Percentiles rank a stretch among this genome's conserved stretches.
These are phyloP conservation scores for Monosporascus sp. DNA, from an alignment of 2,329 filamentous ascomycete genomes.

Conservation along the genomic window DNA sequence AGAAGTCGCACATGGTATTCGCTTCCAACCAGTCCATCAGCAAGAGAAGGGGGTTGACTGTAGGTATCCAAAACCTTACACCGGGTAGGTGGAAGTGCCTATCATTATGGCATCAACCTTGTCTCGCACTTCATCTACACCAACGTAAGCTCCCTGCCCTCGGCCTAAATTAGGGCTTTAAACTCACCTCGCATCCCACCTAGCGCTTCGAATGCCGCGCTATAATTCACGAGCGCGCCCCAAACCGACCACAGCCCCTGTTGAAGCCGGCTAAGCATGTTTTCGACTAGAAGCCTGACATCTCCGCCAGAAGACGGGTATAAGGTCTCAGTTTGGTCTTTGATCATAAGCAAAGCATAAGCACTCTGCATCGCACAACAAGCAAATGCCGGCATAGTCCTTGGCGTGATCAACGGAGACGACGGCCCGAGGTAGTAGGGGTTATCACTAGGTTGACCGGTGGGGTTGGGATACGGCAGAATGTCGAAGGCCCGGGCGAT, in stretches of 20 bases:
- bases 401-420: constrained; percentile 33
- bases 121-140: constrained; percentile 24
- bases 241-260: constrained; percentile 36
- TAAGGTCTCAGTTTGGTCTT: constrained; percentile 33
- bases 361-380: constrained; percentile 42
- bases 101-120: constrained; percentile 15
- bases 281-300: constrained; percentile 23
- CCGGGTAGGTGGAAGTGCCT: neutral
- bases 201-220: constrained; percentile 38
- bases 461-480: constrained; percentile 41
- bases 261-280: constrained; percentile 34
- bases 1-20: no score
- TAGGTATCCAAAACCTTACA: neutral
- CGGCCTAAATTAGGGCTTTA: neutral
- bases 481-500: constrained; percentile 40
- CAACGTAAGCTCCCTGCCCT: constrained; percentile 6
- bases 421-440: constrained; percentile 29
- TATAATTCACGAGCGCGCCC: constrained; percentile 37
- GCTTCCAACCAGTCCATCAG: no score
- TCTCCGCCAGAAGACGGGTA: constrained; percentile 22
- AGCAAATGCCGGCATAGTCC: constrained; percentile 39
- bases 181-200: constrained; percentile 38
- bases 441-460: constrained; percentile 26
- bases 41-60: no score
- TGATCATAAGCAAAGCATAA: constrained; percentile 38